Evolutionary conservation across 208 protist species (phyloP), one percentile per base, ranked within the genome.

Genomic region (Crithidia fasciculata): DNA sequence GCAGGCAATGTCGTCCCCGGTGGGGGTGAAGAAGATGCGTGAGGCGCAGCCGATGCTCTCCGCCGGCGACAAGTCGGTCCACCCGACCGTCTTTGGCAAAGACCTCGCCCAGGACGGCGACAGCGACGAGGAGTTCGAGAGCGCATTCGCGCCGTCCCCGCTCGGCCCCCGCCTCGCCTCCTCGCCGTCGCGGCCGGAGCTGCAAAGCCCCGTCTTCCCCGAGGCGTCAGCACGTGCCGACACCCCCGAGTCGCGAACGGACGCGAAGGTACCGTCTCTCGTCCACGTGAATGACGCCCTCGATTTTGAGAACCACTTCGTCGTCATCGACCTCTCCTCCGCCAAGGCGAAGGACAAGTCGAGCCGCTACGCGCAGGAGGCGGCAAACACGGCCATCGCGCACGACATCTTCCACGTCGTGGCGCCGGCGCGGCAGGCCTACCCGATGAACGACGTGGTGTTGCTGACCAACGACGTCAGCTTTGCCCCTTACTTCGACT

Each of bases 321-420:
- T 95, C 53, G 56, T 95, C 19, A 89, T 95, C 55, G 90, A 95
- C 72, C 76, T 95, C 12, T 83, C 88, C 5, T 80, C 88, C 13
- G 88, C 88, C 16, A 93, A 93, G 66, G 79, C 74, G 3, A 89
- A 81, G 57, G 74, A 75, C 37, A 72, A 83, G 55, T 85, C 87
- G 36, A 89, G 85, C 13, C 86, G 85, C 19, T 84, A 91, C 67
- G 80, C 84, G 13, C 79, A 81, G 50, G 86, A 93, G 66, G 83
- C 84, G 12, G 81, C 80, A 16, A 78, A 83, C n/a, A 85, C 66
- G 36, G 83, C 83, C 10, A 81, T 84, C 5, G 90, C 90, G 7
- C 75, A 86, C 55, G 86, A 93, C 75, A 75, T 93, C 50, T 86
- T 83, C 59, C 76, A 93, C 58, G 80, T 95, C 39, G 71, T 91